Percentiles rank a stretch among this genome's conserved stretches.
phyloP scores from a whole-genome alignment of 2,329 filamentous ascomycete species.

The Blastomyces silverae region DNA sequence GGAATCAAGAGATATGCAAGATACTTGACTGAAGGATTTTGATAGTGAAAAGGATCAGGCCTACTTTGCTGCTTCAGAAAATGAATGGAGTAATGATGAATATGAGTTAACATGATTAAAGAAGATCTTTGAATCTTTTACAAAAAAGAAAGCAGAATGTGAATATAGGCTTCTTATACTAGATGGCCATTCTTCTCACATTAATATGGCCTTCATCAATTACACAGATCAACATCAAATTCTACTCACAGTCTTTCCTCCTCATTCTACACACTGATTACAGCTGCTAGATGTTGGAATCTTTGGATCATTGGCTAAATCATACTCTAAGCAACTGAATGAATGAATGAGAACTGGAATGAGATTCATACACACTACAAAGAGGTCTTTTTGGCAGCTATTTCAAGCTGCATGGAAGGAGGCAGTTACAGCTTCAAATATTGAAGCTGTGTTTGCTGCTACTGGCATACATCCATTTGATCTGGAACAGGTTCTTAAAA shows the following conservation, averaged over 20 bases:
- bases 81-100: conserved; percentile 14
- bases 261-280: conserved; percentile 15
- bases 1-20: conserved; percentile 12
- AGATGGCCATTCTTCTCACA: conserved; percentile 13
- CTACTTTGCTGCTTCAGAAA: conserved; percentile 15
- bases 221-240: conserved; percentile 12
- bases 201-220: conserved; percentile 16
- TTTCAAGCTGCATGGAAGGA: conserved; percentile 9
- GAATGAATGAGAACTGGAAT: not conserved
- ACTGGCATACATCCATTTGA: conserved; percentile 10
- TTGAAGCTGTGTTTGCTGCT: not conserved
- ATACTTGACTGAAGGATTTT: conserved; percentile 1
- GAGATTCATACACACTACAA: conserved; percentile 12
- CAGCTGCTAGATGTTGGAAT: conserved; percentile 16
- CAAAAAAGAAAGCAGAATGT: not conserved
- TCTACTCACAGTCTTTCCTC: conserved; percentile 12
- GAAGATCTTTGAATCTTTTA: conserved; percentile 2
- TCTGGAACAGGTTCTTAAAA: not conserved
- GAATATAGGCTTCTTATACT: conserved; percentile 11
- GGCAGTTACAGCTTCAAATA: conserved; percentile 11
- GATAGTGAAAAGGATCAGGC: conserved; percentile 10
- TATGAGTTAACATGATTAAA: conserved; percentile 10
- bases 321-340: not conserved
- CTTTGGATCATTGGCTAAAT: conserved; percentile 8
- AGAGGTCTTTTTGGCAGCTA: conserved; percentile 12